Base-by-base conservation (phyloP, 805 yeast species). In the Saturnispora zaruensis region DNA sequence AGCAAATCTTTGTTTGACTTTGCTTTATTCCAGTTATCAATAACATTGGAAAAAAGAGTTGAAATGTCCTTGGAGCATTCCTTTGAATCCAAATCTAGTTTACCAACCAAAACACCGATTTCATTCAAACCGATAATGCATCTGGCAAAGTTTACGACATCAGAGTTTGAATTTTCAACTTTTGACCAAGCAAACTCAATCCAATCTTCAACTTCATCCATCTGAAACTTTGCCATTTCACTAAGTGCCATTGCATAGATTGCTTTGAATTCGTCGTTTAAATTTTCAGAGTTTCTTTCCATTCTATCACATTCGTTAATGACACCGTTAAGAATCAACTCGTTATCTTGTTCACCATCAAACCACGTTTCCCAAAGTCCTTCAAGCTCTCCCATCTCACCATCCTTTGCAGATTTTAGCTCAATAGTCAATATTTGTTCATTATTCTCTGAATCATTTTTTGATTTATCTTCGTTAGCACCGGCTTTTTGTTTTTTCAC, bases 221-320 rank as follows among this genome's bases (percentile, higher is more conserved):
- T 51, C 54, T 78, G 73, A 66, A 79, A 84, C 33, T 71, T 70
- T 1, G 86, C 78, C 55, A 84, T 67, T 51, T 82, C 87, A 37
- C 80, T 73, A 41, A 86, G 67, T 0, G 95, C 82, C 42, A 79
- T 67, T 0, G 88, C 90, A 65, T 89, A 91, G 28, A 85, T 77
- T 5, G 83, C 70, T 60, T 86, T 84, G 62, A 89, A 86, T 41
- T 70, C 72, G 33, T 76, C 78, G 25, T 75, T 72, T 25, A 76
- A 51, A 5, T 67, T 61, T 43, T 59, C 53, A 42, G 69, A 55
- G 50, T 74, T 72, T 61, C 90, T 72, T 55, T 89, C 71, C 32
- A 88, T 63, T 45, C 95, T 69, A 60, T 91, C 96, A 68, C 96
- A 85, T 63, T 91, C 97, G 59, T 90, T 96, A n/a, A 91, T 76